phyloP scores from a whole-genome alignment of 1,284 basidiomycete genomes.

The Ganoderma boninense region DNA sequence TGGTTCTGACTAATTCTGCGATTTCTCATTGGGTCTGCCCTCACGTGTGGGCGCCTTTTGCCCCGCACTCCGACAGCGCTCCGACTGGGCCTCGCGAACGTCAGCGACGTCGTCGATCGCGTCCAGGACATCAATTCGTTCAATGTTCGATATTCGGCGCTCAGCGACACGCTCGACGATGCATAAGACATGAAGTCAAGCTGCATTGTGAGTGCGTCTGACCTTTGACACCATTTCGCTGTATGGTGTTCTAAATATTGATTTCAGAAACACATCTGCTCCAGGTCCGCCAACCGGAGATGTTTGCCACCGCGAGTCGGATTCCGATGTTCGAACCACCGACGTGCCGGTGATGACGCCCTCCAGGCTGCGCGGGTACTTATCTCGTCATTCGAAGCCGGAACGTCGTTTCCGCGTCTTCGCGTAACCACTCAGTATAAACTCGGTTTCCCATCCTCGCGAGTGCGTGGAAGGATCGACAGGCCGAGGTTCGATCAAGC shows the following conservation, averaged over 20 bases:
- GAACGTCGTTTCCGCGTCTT: not conserved
- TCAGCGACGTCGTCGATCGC: no score
- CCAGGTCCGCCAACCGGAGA: not conserved
- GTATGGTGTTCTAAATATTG: not conserved
- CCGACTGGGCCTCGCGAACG: no score
- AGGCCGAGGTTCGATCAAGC: no score
- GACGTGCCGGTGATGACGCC: not conserved
- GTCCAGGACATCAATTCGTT: no score
- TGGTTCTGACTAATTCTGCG: constrained; percentile 27
- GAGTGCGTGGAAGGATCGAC: no score
- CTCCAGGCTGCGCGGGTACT: no score
- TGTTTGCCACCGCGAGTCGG: not conserved
- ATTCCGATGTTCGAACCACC: not conserved
- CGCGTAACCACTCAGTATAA: not conserved
- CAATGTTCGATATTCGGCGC: no score
- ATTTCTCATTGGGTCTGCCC: constrained; percentile 22
- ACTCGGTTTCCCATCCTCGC: no score
- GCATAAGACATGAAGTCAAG: no score
- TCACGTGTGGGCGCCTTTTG: constrained; percentile 19
- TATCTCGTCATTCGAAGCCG: not conserved
- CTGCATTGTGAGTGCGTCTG: no score
- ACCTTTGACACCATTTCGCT: no score
- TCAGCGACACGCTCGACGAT: no score
- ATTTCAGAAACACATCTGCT: not conserved
- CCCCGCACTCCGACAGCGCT: constrained; percentile 5